These are phyloP conservation scores for Lecanicillium sp. DNA, from an alignment of 2,329 filamentous ascomycete genomes.

Conservation along the genomic window DNA sequence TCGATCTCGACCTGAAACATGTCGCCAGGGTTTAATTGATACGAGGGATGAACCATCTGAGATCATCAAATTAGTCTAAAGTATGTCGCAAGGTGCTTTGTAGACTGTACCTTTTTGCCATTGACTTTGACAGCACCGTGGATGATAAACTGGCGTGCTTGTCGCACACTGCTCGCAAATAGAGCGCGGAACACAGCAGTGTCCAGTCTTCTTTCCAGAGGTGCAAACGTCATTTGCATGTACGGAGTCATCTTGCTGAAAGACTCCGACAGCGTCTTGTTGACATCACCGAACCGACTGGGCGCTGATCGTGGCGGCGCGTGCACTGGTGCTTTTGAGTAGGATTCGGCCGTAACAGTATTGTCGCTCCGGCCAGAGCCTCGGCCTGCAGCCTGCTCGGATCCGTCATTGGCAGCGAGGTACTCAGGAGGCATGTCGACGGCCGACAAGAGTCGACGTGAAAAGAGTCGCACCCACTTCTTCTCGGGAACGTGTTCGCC, in stretches of 20 bases:
- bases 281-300: slow-evolving; percentile 22
- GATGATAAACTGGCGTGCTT: slow-evolving; percentile 88
- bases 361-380: slow-evolving; percentile 56
- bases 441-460: slow-evolving; percentile 68
- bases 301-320: slow-evolving; percentile 11
- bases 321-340: slow-evolving; percentile 20
- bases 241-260: slow-evolving; percentile 61
- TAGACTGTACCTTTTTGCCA: slow-evolving; percentile 70
- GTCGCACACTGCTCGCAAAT: slow-evolving; percentile 87
- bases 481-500: slow-evolving; percentile 90
- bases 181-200: slow-evolving; percentile 90
- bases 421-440: slow-evolving; percentile 77
- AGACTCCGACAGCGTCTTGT: slow-evolving; percentile 23
- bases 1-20: slow-evolving; percentile 95
- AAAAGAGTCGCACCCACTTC: slow-evolving; percentile 93
- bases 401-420: slow-evolving; percentile 74
- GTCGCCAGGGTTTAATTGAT: slow-evolving; percentile 92
- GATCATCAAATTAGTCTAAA: not conserved
- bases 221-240: slow-evolving; percentile 93
- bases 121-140: slow-evolving; percentile 94
- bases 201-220: slow-evolving; percentile 82
- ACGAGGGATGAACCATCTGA: slow-evolving; percentile 86
- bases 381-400: slow-evolving; percentile 72
- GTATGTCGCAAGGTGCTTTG: no score
- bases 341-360: slow-evolving; percentile 23